Evolutionary conservation across 1,284 basidiomycete genomes (phyloP), one percentile per base, ranked within the genome.

Genomic region (Trichosporon asahii): DNA sequence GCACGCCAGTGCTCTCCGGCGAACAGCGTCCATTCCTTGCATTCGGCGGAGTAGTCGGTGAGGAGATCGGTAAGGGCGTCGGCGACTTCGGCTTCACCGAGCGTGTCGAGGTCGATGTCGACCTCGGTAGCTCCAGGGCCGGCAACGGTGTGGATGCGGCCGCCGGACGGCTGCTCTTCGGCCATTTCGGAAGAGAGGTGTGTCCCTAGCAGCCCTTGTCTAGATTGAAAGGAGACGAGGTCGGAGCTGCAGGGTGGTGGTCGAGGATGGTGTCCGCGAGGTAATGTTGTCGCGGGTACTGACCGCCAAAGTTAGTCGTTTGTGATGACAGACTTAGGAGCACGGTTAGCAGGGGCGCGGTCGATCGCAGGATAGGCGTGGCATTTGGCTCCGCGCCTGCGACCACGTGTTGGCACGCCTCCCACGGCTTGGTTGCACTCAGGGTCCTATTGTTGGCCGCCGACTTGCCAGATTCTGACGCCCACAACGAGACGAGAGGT

Each of bases 1-100:
- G 78, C 75, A 66, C 77, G 76, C 75, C 82, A 80, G 70, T 84
- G 82, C 73, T 85, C 84, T 35, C 80, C 77, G 3, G 83, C 83
- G 33, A 84, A 76, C 31, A 79, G 60, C 3, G 81, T 80, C 84
- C 84, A 85, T 61, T 81, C 79, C 69, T 81, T 80, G 61, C 80
- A 81, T 72, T 82, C 80, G 21, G 83, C 82, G 49, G 69, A 68
- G 65, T 81, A 79, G 61, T 83, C 79, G 18, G 73, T 70, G 61
- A 85, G 72, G 61, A 84, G 75, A 66, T 81, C 76, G 2, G 81
- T 77, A n/a, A 82, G 79, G 65, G 80, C 78, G 61, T 79, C 79
- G 31, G 81, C 80, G 8, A 76, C 75, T 64, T 80, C 79, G 27
- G 77, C 73, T 35, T 82, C 80, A 14, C 40, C 77, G 23, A 85